Conservation (phyloP, 495 filamentous ascomycete species). For the Penicillium riverlandense region DNA sequence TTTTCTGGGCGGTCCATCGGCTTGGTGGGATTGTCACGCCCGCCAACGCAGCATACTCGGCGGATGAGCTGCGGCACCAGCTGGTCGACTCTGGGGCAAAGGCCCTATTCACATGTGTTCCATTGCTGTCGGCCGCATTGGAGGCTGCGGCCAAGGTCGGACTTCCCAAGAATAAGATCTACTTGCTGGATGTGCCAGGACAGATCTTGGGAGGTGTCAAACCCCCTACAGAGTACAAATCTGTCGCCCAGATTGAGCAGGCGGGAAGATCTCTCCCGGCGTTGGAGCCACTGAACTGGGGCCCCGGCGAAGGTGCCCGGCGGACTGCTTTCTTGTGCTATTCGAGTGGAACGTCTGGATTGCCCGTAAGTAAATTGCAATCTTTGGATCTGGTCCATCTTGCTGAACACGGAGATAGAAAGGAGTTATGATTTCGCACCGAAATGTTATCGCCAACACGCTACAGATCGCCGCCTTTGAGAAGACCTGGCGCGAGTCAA, state of each 20-base stretch:
- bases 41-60: constrained; percentile 78
- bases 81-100: constrained; percentile 68
- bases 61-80: constrained; percentile 70
- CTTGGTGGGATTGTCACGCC: constrained; percentile 70
- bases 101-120: constrained; percentile 71
- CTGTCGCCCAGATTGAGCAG: constrained; percentile 60
- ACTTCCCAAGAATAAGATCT: constrained; percentile 66
- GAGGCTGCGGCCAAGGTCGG: constrained; percentile 59
- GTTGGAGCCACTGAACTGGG: constrained; percentile 62
- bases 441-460: constrained; percentile 80
- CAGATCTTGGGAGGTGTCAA: constrained; percentile 40
- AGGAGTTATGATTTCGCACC: constrained; percentile 90
- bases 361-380: constrained; percentile 53
- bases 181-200: constrained; percentile 61
- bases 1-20: constrained; percentile 70
- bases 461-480: constrained; percentile 58
- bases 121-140: constrained; percentile 63
- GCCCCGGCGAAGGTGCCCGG: constrained; percentile 64
- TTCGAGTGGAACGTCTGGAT: constrained; percentile 80
- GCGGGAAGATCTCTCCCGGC: constrained; percentile 55
- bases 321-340: constrained; percentile 83
- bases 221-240: constrained; percentile 52
- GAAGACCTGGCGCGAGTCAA: constrained; percentile 29
- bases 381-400: neutral
- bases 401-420: constrained; percentile 46